Percentiles rank a stretch among this genome's conserved stretches.
These are phyloP conservation scores for Hyaloscypha finlandica DNA, from an alignment of 495 filamentous ascomycete species.

Conservation along the genomic window DNA sequence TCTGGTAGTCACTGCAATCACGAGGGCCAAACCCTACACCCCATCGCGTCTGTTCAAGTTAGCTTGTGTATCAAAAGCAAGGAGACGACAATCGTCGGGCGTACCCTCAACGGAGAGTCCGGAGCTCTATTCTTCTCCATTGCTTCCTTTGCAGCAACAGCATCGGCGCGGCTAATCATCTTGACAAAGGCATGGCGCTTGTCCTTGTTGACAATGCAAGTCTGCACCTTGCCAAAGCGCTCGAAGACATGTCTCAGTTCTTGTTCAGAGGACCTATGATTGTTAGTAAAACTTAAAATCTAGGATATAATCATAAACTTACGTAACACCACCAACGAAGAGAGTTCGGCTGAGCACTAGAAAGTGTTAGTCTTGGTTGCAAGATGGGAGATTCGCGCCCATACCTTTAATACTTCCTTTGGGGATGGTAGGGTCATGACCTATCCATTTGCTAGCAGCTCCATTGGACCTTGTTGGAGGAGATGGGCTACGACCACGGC, in stretches of 20 bases:
- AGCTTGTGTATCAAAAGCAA: conserved; percentile 28
- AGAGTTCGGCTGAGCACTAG: conserved; percentile 88
- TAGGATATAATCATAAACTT: conserved; percentile 38
- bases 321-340: conserved; percentile 95
- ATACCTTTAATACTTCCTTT: conserved; percentile 78
- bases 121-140: conserved; percentile 80
- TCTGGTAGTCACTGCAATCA: conserved; percentile 95
- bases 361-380: conserved; percentile 27
- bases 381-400: conserved; percentile 16
- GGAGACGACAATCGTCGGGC: conserved; percentile 34
- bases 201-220: conserved; percentile 95
- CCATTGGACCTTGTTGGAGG: conserved; percentile 42
- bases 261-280: conserved; percentile 67
- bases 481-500: conserved; percentile 63
- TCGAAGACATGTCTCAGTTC: conserved; percentile 78
- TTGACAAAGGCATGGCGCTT: conserved; percentile 99
- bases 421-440: conserved; percentile 74
- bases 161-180: conserved; percentile 87
- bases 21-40: conserved; percentile 96
- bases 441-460: conserved; percentile 69
- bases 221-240: conserved; percentile 84
- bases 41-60: conserved; percentile 76
- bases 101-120: conserved; percentile 77
- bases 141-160: conserved; percentile 75
- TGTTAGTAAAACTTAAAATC: conserved; percentile 21